These are phyloP conservation scores for Kwoniella sp. DNA, from an alignment of 768 basidiomycete species.

Conservation along the genomic window DNA sequence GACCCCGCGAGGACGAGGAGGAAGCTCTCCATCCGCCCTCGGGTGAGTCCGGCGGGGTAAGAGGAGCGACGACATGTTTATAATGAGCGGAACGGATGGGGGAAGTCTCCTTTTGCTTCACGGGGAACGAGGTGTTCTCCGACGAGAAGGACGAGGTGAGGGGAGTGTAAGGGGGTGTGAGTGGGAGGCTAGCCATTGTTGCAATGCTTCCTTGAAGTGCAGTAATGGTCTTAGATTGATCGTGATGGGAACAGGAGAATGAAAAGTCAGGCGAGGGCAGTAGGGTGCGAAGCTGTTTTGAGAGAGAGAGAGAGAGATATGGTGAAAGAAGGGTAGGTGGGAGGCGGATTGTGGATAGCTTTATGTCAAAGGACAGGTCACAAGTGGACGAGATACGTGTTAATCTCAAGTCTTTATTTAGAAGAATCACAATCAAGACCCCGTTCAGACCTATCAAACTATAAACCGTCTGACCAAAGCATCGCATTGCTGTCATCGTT, in stretches of 20 bases:
- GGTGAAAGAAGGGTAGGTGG: too few species aligned
- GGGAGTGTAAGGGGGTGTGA: slow-evolving; percentile 20
- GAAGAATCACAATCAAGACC: background rate
- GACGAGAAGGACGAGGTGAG: slow-evolving; percentile 2
- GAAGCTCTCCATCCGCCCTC: background rate
- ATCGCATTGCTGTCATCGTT: background rate
- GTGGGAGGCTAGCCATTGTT: background rate
- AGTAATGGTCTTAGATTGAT: too few species aligned
- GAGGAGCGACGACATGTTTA: background rate
- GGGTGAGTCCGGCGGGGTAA: slow-evolving; percentile 20
- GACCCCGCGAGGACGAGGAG: background rate
- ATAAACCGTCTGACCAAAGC: too few species aligned
- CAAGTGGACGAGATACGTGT: too few species aligned
- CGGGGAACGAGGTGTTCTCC: background rate
- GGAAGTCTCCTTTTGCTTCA: background rate
- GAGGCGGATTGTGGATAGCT: too few species aligned
- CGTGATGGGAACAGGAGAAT: too few species aligned
- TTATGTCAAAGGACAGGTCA: too few species aligned
- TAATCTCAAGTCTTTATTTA: slow-evolving; percentile 1
- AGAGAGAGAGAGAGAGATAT: too few species aligned
- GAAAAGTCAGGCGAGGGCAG: too few species aligned
- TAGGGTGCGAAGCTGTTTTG: too few species aligned
- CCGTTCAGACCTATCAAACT: background rate
- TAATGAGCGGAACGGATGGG: background rate
- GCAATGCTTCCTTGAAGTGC: too few species aligned